Conservation (phyloP, 768 basidiomycete genomes). For the Cystobasidium onofrii region DNA sequence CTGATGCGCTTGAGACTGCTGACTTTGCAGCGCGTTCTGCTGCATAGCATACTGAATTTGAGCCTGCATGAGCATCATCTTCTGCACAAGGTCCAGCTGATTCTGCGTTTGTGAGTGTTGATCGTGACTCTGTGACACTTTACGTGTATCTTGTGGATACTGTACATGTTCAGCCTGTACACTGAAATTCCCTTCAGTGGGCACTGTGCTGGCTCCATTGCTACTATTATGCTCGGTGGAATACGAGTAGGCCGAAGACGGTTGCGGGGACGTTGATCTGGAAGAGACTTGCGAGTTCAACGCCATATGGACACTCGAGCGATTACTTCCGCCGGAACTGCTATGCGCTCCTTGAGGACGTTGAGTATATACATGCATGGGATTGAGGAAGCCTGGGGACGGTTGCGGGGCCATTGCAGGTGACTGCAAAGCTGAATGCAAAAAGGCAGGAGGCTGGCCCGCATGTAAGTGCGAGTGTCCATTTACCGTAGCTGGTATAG, state of each 20-base stretch:
- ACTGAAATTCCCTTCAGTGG: background rate
- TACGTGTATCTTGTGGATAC: background rate
- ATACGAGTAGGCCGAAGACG: background rate
- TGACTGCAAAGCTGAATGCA: background rate
- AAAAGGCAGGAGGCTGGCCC: background rate
- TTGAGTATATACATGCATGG: background rate
- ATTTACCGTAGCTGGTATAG: background rate
- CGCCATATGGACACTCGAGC: background rate
- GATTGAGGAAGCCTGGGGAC: background rate
- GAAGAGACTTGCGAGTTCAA: background rate
- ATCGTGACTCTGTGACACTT: background rate
- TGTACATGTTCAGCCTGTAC: background rate
- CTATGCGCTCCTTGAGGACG: background rate
- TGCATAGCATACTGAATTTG: conserved; percentile 7
- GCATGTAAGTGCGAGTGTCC: background rate
- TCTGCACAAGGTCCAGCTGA: background rate
- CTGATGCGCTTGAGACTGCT: conserved; percentile 9
- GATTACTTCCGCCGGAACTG: background rate
- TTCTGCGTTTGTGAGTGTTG: background rate
- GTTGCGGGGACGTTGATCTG: background rate
- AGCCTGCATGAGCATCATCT: conserved; percentile 11
- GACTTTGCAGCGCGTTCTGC: background rate
- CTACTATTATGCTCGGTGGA: background rate
- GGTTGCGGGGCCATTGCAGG: background rate
- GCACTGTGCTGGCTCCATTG: background rate